Evolutionary conservation across 306 rosid species (phyloP).

Genomic region (Sindora glabra): DNA sequence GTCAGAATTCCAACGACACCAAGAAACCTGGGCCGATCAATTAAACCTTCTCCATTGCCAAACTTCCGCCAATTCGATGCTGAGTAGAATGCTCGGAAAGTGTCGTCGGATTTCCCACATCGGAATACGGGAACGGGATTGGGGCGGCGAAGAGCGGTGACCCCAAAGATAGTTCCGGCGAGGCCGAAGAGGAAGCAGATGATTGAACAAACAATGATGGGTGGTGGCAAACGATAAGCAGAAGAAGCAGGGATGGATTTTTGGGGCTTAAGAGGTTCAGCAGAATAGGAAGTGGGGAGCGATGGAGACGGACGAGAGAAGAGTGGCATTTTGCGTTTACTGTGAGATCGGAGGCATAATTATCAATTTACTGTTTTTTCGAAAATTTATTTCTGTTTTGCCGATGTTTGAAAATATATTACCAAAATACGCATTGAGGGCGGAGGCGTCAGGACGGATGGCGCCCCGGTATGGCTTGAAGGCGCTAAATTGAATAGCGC

Average conservation of each 20-base stretch:
- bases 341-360: too few relatives aligned
- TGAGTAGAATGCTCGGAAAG: slow-evolving; percentile 23
- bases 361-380: too few relatives aligned
- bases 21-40: slow-evolving; percentile 31
- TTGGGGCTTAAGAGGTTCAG: slow-evolving; percentile 19
- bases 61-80: background rate
- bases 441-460: too few relatives aligned
- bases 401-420: too few relatives aligned
- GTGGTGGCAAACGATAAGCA: background rate
- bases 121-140: slow-evolving; percentile 19
- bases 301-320: slow-evolving; percentile 16
- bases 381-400: too few relatives aligned
- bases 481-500: too few relatives aligned
- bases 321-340: slow-evolving; percentile 28
- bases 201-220: slow-evolving; percentile 16
- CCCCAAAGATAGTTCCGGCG: slow-evolving; percentile 20
- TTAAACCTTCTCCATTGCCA: slow-evolving; percentile 6
- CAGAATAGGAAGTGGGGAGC: slow-evolving; percentile 15
- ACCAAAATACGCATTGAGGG: too few relatives aligned
- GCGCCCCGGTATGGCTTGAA: too few relatives aligned
- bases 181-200: slow-evolving; percentile 24
- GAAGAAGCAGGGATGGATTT: background rate
- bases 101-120: slow-evolving; percentile 27
- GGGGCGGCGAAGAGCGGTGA: slow-evolving; percentile 27
- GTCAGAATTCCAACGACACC: slow-evolving; percentile 34